phyloP scores from a whole-genome alignment of 495 filamentous ascomycete genomes.

The Xylaria intraflava region DNA sequence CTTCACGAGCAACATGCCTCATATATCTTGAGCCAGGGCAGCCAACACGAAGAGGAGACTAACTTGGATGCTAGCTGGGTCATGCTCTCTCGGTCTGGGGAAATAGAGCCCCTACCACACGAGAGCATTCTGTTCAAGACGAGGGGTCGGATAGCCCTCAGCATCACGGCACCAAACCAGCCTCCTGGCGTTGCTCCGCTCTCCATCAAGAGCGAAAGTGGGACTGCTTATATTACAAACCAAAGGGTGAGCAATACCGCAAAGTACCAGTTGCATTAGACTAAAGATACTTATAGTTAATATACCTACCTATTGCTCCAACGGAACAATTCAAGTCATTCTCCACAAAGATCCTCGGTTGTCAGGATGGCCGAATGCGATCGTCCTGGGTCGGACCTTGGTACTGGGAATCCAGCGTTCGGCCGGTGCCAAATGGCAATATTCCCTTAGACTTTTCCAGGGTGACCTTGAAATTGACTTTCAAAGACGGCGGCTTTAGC shows the following conservation, averaged over 20 bases:
- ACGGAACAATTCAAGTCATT: constrained; percentile 75
- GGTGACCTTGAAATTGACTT: constrained; percentile 75
- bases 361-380: constrained; percentile 82
- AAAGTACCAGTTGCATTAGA: not conserved
- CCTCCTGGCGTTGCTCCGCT: constrained; percentile 39
- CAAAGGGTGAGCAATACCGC: constrained; percentile 57
- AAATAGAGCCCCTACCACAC: constrained; percentile 43
- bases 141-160: constrained; percentile 37
- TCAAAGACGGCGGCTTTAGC: constrained; percentile 91
- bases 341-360: constrained; percentile 74
- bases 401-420: constrained; percentile 73
- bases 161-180: constrained; percentile 38
- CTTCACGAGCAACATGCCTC: constrained; percentile 41
- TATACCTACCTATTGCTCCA: constrained; percentile 73
- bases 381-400: constrained; percentile 97
- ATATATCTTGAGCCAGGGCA: constrained; percentile 28
- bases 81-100: constrained; percentile 44
- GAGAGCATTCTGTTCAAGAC: constrained; percentile 44
- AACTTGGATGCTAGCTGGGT: constrained; percentile 47
- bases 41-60: constrained; percentile 31
- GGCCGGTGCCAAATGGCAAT: constrained; percentile 77
- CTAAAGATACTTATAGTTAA: constrained; percentile 50
- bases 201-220: constrained; percentile 41
- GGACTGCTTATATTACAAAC: constrained; percentile 76
- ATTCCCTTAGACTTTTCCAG: constrained; percentile 67